Conservation (phyloP, 2,329 filamentous ascomycete genomes). For the Penicillium brasilianum region DNA sequence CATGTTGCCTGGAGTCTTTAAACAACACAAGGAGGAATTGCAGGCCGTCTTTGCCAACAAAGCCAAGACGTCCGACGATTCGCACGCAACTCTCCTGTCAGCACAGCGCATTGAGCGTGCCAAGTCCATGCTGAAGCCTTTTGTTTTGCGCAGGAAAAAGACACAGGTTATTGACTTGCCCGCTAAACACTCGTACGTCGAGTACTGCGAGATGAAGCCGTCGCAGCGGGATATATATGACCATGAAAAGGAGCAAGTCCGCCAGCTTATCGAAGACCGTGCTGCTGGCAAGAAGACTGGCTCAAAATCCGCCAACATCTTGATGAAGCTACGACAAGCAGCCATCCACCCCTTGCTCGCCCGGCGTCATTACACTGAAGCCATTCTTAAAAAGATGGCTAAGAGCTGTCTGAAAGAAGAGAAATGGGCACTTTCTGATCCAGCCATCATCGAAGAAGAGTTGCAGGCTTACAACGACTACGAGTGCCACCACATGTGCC, state of each 20-base stretch:
- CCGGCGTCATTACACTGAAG: conserved; percentile 77
- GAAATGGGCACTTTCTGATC: conserved; percentile 55
- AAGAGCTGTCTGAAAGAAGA: conserved; percentile 75
- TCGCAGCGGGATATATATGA: conserved; percentile 76
- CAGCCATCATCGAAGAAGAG: conserved; percentile 60
- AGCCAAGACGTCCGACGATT: conserved; percentile 74
- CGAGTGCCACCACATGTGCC: conserved; percentile 64
- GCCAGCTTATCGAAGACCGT: conserved; percentile 64
- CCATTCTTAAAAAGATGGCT: conserved; percentile 76
- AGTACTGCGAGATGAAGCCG: conserved; percentile 78
- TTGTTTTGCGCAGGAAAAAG: conserved; percentile 93
- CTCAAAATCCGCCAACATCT: conserved; percentile 65
- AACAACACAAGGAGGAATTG: conserved; percentile 76
- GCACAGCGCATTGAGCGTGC: conserved; percentile 85
- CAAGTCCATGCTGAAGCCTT: conserved; percentile 90
- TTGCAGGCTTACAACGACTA: conserved; percentile 63
- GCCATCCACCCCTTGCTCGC: conserved; percentile 91
- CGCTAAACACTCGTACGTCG: conserved; percentile 75
- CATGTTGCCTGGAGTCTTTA: conserved; percentile 85
- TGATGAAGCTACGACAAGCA: conserved; percentile 91
- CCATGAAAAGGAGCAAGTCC: conserved; percentile 66
- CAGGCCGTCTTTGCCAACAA: conserved; percentile 89
- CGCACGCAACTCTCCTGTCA: conserved; percentile 81
- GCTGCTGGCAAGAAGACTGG: conserved; percentile 61
- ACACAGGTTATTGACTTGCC: conserved; percentile 89